Evolutionary conservation across 2,329 filamentous ascomycete species (phyloP).

Genomic region (Xylariaceae sp.): DNA sequence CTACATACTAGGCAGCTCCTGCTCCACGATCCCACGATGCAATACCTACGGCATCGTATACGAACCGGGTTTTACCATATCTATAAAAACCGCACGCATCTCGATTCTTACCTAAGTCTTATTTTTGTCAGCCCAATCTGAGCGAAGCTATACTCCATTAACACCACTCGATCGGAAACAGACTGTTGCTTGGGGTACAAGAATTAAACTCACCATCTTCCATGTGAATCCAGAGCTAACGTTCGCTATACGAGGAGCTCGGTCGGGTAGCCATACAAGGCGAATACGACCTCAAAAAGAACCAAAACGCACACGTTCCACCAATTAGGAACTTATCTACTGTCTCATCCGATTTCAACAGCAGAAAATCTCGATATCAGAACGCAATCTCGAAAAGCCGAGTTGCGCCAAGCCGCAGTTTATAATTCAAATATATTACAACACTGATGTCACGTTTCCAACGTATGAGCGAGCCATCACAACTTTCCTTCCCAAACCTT

Average conservation of each 20-base stretch:
- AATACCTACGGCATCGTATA: background rate
- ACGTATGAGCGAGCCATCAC: conserved; percentile 19
- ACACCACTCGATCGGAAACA: no score
- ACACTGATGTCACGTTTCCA: background rate
- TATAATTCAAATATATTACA: background rate
- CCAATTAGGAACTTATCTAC: background rate
- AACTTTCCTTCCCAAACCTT: conserved; percentile 34
- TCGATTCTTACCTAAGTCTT: background rate
- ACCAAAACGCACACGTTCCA: background rate
- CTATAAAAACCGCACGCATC: background rate
- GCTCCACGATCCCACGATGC: no score
- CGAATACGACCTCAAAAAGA: background rate
- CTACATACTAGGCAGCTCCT: no score
- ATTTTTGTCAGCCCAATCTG: background rate
- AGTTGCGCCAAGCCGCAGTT: background rate
- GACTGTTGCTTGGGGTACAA: background rate
- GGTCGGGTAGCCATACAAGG: background rate
- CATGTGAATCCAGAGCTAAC: background rate
- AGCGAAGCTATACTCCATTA: background rate
- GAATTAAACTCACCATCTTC: background rate
- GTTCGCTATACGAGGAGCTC: background rate
- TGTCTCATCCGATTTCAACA: no score
- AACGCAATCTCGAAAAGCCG: no score
- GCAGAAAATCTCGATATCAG: no score
- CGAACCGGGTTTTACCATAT: background rate